These are phyloP conservation scores for Tolypocladium album DNA, from an alignment of 2,329 filamentous ascomycete species.

Conservation along the genomic window DNA sequence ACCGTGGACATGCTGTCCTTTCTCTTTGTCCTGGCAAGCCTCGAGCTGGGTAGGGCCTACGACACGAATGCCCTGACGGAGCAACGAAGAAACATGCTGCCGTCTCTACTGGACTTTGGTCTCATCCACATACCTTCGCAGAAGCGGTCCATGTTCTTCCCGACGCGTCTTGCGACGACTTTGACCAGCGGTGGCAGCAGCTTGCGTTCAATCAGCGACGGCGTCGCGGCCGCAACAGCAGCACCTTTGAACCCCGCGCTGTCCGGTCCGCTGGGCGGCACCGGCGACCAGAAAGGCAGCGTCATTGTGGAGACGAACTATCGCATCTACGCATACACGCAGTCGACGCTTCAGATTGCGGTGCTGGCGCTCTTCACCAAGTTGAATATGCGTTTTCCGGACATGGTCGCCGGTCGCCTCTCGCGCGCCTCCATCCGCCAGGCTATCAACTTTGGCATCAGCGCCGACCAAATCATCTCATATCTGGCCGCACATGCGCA, in stretches of 20 bases:
- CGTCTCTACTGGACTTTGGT: conserved; percentile 82
- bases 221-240: conserved; percentile 56
- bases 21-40: conserved; percentile 85
- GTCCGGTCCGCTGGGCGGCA: conserved; percentile 22
- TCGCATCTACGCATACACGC: conserved; percentile 92
- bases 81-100: conserved; percentile 79
- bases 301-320: conserved; percentile 98
- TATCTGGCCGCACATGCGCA: conserved; percentile 91
- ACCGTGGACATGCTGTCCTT: conserved; percentile 92
- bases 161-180: conserved; percentile 87
- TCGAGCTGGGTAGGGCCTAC: conserved; percentile 87
- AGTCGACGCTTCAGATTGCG: conserved; percentile 85
- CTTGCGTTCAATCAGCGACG: conserved; percentile 58
- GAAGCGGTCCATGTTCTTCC: conserved; percentile 61
- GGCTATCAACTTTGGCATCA: conserved; percentile 86
- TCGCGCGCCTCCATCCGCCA: conserved; percentile 80
- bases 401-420: conserved; percentile 85
- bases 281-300: conserved; percentile 54
- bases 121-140: conserved; percentile 65
- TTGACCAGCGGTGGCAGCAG: conserved; percentile 74
- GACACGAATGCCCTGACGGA: conserved; percentile 74
- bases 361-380: conserved; percentile 84
- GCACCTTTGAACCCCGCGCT: conserved; percentile 26
- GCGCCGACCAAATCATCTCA: conserved; percentile 85
- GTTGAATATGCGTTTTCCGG: conserved; percentile 83